Evolutionary conservation across 1,139 yeast species (phyloP), one percentile per base, ranked within the genome.

Genomic region (Diutina neorugosa): DNA sequence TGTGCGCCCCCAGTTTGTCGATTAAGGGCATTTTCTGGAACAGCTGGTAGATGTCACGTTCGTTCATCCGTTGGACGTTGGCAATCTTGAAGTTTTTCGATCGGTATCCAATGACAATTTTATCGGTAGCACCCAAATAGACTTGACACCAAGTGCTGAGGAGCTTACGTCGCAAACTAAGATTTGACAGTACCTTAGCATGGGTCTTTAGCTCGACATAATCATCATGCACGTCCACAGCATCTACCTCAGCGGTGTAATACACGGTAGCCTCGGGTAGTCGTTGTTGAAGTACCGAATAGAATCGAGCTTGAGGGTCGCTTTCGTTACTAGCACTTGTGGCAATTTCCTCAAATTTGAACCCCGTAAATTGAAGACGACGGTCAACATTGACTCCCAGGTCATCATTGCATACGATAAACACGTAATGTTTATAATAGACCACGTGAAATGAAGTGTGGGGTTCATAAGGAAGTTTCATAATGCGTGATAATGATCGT

Each of bases 181-280:
- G 9, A 16, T 27, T 20, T 2, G 21, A n/a, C 50, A 46, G 50
- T 4, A 23, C 27, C 14, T 46, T 46, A 16, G 37, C 40, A 21
- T 46, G 50, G 14, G 50, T 46, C 40, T 46, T 46, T 6, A 46
- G n/a, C 11, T 46, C 50, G n/a, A 25, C 31, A 8, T 46, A 46
- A 8, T 27, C 40, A 7, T 18, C 50, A 7, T 46, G 19, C 12
- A 21, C 23, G 16, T 46, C 50, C n/a, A 27, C 19, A 9, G 37
- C 31, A 27, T 46, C 50, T 8, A 46, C 31, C 18, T 46, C 50
- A 3, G 50, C 50, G 12, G 50, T 14, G n/a, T 46, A 46, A 16
- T 27, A 25, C 8, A 46, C 21, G 14, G 18, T 9, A 18, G 27
- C 21, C 6, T n/a, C 27, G 21, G 40, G n/a, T 14, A 46, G 14